Conservation (phyloP, 192 early-diverging fungal genomes). For the Oehlia diaphana region DNA sequence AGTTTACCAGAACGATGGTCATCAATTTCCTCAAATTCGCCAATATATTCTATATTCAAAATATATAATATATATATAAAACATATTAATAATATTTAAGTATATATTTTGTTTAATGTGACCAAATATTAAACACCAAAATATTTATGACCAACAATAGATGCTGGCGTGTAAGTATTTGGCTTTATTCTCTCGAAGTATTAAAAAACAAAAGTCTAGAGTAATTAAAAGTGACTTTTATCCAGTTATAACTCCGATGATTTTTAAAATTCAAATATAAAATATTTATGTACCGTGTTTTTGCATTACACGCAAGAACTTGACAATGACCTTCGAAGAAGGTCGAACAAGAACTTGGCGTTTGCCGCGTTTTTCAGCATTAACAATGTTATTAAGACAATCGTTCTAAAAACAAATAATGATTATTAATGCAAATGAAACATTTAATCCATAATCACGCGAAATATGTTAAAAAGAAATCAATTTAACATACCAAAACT, state of each 20-base stretch:
- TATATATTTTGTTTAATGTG: neutral
- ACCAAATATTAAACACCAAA: constrained; percentile 23
- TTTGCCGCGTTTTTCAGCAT: constrained; percentile 98
- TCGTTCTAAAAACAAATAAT: constrained; percentile 58
- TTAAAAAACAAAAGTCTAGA: constrained; percentile 70
- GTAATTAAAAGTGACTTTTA: constrained; percentile 48
- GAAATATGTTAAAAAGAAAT: neutral
- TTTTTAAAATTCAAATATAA: neutral
- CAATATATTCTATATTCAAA: constrained; percentile 82
- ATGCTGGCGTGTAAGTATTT: constrained; percentile 55
- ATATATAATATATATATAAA: neutral
- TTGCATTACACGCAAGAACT: constrained; percentile 99
- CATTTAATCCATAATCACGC: too few species aligned
- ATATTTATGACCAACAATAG: constrained; percentile 27
- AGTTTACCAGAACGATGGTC: constrained; percentile 98
- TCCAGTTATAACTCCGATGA: constrained; percentile 76
- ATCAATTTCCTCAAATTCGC: constrained; percentile 98
- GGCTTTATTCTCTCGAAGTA: constrained; percentile 61
- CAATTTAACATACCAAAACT: constrained; percentile 52
- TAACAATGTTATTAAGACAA: constrained; percentile 98
- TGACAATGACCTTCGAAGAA: constrained; percentile 97
- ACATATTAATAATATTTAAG: neutral
- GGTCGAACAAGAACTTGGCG: constrained; percentile 97
- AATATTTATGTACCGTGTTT: constrained; percentile 77
- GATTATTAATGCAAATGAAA: neutral